Conservation (phyloP, 495 filamentous ascomycete species). For the Massariosphaeria phaeospora region DNA sequence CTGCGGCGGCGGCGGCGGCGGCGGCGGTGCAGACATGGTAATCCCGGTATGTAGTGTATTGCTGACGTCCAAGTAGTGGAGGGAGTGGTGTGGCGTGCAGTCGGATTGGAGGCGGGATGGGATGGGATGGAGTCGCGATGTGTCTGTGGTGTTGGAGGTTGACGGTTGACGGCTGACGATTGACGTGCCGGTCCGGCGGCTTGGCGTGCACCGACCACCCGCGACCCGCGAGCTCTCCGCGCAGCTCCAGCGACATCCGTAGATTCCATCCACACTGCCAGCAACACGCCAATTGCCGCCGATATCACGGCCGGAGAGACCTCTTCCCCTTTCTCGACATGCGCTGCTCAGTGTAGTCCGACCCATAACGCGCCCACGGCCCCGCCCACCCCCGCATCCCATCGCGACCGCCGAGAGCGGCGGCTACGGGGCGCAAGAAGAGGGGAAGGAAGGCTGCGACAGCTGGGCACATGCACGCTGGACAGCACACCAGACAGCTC, state of each 20-base stretch:
- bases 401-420: conserved; percentile 8
- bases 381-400: not conserved
- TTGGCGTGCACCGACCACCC: not conserved
- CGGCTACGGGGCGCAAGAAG: conserved; percentile 21
- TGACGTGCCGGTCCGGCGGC: not conserved
- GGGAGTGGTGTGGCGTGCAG: not conserved
- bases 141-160: conserved; percentile 2
- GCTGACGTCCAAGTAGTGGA: not conserved
- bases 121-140: not conserved
- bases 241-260: not conserved
- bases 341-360: not conserved
- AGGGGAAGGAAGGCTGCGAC: conserved; percentile 12
- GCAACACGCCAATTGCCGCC: too few relatives aligned
- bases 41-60: not conserved
- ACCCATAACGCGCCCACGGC: not conserved
- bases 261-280: not conserved
- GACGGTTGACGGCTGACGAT: too few relatives aligned
- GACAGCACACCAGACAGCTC: too few relatives aligned
- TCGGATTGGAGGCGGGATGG: not conserved
- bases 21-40: not conserved
- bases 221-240: not conserved
- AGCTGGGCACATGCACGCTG: conserved; percentile 28
- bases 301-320: not conserved
- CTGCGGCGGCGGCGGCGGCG: conserved; percentile 57
- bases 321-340: not conserved